These are phyloP conservation scores for Cenchrus purpureus DNA, from an alignment of 176 grass and related monocot species.

Conservation along the genomic window DNA sequence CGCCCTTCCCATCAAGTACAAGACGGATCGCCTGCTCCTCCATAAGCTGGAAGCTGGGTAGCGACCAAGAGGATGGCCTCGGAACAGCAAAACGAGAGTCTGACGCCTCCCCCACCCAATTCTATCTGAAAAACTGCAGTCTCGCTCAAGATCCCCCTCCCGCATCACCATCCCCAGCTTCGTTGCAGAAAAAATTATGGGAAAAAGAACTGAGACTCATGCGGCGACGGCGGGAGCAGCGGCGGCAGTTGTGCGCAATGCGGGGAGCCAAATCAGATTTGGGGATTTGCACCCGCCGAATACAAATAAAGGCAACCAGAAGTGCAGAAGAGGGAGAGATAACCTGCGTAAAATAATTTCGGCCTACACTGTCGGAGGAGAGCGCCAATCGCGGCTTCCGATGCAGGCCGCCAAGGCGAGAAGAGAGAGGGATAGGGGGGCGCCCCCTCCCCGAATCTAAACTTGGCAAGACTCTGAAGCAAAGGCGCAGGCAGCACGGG, in stretches of 20 bases:
- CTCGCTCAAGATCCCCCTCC: slow-evolving; percentile 32
- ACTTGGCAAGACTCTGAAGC: slow-evolving; percentile 43
- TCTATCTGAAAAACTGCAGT: slow-evolving; percentile 3
- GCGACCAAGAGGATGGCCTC: background rate
- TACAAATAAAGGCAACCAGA: slow-evolving; percentile 7
- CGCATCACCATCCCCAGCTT: background rate
- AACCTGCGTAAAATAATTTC: slow-evolving; percentile 50
- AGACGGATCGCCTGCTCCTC: background rate
- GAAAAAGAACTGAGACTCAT: background rate
- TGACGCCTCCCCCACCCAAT: background rate
- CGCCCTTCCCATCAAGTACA: background rate
- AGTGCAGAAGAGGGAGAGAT: background rate
- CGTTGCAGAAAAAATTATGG: background rate
- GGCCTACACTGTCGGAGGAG: slow-evolving; percentile 11
- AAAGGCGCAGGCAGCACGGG: slow-evolving; percentile 43
- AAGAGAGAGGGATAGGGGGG: background rate
- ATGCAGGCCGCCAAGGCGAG: slow-evolving; percentile 25
- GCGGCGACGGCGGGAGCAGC: slow-evolving; percentile 23
- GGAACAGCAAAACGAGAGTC: background rate
- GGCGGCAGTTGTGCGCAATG: slow-evolving; percentile 39
- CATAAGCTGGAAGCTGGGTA: slow-evolving; percentile 23
- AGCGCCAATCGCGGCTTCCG: slow-evolving; percentile 40
- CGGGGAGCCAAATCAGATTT: slow-evolving; percentile 53
- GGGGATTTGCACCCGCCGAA: slow-evolving; percentile 49
- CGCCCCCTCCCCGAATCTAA: slow-evolving; percentile 41